Evolutionary conservation across 225 moss, liverwort and hornwort genomes (phyloP), one percentile per base, ranked within the genome.

Genomic region (Pseudisothecium myosuroides): DNA sequence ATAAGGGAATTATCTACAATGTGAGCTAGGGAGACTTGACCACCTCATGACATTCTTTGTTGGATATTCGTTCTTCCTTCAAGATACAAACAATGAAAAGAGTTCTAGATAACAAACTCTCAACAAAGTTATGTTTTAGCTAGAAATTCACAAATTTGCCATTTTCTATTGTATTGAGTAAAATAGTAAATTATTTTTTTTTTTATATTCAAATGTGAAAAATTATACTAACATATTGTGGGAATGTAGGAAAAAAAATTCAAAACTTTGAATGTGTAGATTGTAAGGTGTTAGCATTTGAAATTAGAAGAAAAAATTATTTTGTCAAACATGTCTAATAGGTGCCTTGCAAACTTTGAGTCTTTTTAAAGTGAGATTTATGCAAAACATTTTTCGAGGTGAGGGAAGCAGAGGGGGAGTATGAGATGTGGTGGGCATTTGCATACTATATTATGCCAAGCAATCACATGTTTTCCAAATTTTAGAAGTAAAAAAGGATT

Each of bases 21-120:
- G 1, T 32, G 4, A 32, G 2, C 7, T 0, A 19, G 0, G 2
- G 0, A 49, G 2, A 47, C 3, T 73, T 45, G 0, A 3, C 28
- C 10, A 73, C 45, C 9, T 43, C 9, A 43, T 72, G 24, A 72
- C 9, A 9, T 27, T 43, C 5, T 26, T 43, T 72, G 5, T 8
- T 72, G 24, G 5, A 71, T 41, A 41, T 71, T 26, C 15, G 9
- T 71, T 39, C 24, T 24, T 69, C 39, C 39, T 69, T 69, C 14
- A 69, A 69, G 8, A 24, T 69, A 54, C 4, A 41, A 14, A 71
- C 41, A 41, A 26, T 3, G n/a, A n/a, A 71, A 9, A 71, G 14
- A 8, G 0, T 26, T 14, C 0, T 15, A 41, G 26, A 14, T 4
- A 39, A 69, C n/a, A n/a, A n/a, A n/a, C n/a, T n/a, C n/a, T n/a